phyloP scores from a whole-genome alignment of 495 filamentous ascomycete species.

The Neurospora tetrasperma region DNA sequence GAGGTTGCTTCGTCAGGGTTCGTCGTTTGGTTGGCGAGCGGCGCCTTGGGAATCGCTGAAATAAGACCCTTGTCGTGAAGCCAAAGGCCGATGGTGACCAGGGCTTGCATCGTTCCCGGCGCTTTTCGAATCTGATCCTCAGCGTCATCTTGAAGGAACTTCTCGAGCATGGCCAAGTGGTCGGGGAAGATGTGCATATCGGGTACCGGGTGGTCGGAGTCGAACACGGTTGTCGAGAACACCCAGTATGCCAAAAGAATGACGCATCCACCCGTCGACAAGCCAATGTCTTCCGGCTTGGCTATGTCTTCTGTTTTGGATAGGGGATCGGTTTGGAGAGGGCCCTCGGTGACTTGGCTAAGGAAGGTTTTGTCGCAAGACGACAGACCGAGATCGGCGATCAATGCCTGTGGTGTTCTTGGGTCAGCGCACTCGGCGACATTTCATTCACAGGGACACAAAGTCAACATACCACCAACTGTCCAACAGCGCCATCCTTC shows the following conservation, averaged over 20 bases:
- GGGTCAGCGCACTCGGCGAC: slow-evolving; percentile 4
- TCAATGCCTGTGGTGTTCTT: slow-evolving; percentile 45
- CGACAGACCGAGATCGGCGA: slow-evolving; percentile 52
- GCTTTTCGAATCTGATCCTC: slow-evolving; percentile 25
- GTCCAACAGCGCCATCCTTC: slow-evolving; percentile 62
- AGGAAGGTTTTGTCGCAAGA: slow-evolving; percentile 23
- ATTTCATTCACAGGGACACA: not conserved
- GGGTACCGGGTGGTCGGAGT: slow-evolving; percentile 32
- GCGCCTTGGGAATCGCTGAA: slow-evolving; percentile 11
- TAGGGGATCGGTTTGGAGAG: slow-evolving; percentile 25
- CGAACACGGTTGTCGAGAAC: slow-evolving; percentile 44
- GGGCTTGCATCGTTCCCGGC: slow-evolving; percentile 34
- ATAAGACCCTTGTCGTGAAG: slow-evolving; percentile 30
- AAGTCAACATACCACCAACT: slow-evolving; percentile 52
- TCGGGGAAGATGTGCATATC: slow-evolving; percentile 54
- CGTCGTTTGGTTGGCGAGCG: slow-evolving; percentile 5
- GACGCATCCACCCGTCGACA: slow-evolving; percentile 61
- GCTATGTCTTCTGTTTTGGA: slow-evolving; percentile 31
- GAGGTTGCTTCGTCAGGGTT: slow-evolving; percentile 16
- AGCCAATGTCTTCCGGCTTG: slow-evolving; percentile 52
- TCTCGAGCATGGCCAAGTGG: slow-evolving; percentile 46
- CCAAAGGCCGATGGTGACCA: slow-evolving; percentile 43
- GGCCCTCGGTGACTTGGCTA: slow-evolving; percentile 20
- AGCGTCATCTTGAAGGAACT: slow-evolving; percentile 44
- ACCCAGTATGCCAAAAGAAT: slow-evolving; percentile 51